Evolutionary conservation across 352 stramenopile species (phyloP).

Genomic region (Thalassiosira mediterranea): DNA sequence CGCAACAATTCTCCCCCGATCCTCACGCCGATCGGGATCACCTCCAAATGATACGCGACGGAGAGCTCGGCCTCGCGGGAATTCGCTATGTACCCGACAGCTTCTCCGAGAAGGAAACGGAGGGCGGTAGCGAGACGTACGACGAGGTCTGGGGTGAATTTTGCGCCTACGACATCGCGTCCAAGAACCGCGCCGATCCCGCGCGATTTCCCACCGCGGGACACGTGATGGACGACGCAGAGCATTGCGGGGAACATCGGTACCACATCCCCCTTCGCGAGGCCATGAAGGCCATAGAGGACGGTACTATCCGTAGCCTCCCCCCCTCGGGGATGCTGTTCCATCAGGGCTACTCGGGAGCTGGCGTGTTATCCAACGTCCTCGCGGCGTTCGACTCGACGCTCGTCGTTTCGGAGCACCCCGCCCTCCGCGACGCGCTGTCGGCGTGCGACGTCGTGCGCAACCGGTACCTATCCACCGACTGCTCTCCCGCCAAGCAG

Average conservation of each 20-base stretch:
- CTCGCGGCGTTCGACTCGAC: neutral
- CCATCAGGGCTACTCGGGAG: conserved; percentile 8
- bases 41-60: neutral
- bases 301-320: neutral
- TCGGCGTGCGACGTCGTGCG: conserved; percentile 6
- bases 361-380: neutral
- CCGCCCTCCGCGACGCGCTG: conserved; percentile 9
- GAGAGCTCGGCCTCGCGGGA: neutral
- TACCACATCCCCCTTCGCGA: conserved; percentile 6
- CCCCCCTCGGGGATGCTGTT: neutral
- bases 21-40: conserved; percentile 6
- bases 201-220: neutral
- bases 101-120: too few species aligned
- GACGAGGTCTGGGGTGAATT: conserved; percentile 7
- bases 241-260: conserved; percentile 6
- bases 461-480: neutral
- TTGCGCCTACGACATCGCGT: conserved; percentile 1
- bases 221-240: neutral
- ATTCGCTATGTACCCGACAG: conserved; percentile 3
- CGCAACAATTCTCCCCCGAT: conserved; percentile 3
- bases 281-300: conserved; percentile 1
- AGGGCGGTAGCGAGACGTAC: neutral
- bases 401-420: conserved; percentile 8
- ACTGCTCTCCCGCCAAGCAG: conserved; percentile 2
- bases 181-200: conserved; percentile 1